These are phyloP conservation scores for Bocquillonia castaneifolia DNA, from an alignment of 441 rosid genomes.

Conservation along the genomic window DNA sequence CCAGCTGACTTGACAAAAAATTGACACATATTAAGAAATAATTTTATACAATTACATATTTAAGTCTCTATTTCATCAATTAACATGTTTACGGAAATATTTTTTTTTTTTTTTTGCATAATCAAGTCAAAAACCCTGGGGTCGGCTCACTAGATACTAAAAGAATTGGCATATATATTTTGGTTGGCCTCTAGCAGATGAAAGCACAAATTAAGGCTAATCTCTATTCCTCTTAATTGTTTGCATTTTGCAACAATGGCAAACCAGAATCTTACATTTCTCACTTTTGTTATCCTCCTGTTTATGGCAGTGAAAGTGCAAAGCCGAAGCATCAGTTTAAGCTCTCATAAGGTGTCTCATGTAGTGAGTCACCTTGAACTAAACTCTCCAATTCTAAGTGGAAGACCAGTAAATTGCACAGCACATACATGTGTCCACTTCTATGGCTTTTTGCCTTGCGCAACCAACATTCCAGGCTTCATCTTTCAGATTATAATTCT, in stretches of 20 bases:
- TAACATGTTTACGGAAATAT: too few relatives aligned
- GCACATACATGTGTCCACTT: constrained; percentile 2
- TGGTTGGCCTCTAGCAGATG: too few relatives aligned
- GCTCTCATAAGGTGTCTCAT: background rate
- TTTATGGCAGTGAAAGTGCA: background rate
- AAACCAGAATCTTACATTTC: background rate
- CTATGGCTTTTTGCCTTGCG: constrained; percentile 24
- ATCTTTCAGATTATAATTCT: constrained; percentile 11
- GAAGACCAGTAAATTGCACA: constrained; percentile 2
- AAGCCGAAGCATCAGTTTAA: background rate
- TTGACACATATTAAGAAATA: too few relatives aligned
- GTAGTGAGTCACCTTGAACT: background rate
- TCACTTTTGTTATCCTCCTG: background rate
- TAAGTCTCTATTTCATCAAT: too few relatives aligned
- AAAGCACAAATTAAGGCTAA: too few relatives aligned
- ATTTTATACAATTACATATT: too few relatives aligned
- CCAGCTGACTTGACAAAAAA: too few relatives aligned
- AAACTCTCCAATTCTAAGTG: constrained; percentile 7
- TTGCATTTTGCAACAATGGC: constrained; percentile 5
- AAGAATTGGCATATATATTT: too few relatives aligned
- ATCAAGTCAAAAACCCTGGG: too few relatives aligned
- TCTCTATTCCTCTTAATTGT: too few relatives aligned
- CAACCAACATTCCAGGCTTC: constrained; percentile 20
- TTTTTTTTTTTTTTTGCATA: too few relatives aligned
- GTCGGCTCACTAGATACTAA: too few relatives aligned